phyloP scores from a whole-genome alignment of 2,329 filamentous ascomycete genomes.

The Ceratocystis ficicola region DNA sequence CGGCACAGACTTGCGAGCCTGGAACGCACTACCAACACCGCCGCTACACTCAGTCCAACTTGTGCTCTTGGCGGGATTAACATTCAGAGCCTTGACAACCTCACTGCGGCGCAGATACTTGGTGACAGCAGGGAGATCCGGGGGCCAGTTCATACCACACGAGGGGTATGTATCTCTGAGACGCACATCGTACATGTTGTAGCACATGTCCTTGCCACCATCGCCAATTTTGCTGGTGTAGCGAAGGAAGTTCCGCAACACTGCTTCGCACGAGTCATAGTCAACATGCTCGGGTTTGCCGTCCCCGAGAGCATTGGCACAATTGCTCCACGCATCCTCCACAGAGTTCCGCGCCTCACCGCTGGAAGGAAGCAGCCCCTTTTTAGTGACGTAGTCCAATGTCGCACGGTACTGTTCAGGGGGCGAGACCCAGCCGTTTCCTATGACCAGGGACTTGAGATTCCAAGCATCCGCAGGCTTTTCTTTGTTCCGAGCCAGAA shows the following conservation, averaged over 20 bases:
- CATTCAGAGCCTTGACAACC: conserved; percentile 67
- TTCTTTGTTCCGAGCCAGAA: conserved; percentile 74
- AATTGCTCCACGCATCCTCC: conserved; percentile 56
- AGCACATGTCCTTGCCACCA: conserved; percentile 46
- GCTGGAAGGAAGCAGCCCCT: conserved; percentile 41
- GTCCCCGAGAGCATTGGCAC: conserved; percentile 47
- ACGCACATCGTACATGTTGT: conserved; percentile 96
- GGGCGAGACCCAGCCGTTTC: conserved; percentile 95
- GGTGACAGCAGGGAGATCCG: conserved; percentile 63
- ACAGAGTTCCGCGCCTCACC: conserved; percentile 44
- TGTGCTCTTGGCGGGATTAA: conserved; percentile 66
- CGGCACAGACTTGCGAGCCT: conserved; percentile 56
- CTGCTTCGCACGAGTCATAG: conserved; percentile 57
- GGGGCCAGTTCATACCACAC: conserved; percentile 97
- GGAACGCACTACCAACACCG: conserved; percentile 61
- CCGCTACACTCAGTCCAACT: conserved; percentile 90
- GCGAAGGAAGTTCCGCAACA: conserved; percentile 61
- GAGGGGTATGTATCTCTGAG: conserved; percentile 66
- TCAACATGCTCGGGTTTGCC: conserved; percentile 46
- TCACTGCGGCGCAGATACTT: conserved; percentile 78
- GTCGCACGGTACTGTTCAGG: conserved; percentile 82
- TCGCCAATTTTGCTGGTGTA: conserved; percentile 41
- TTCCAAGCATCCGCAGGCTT: conserved; percentile 49
- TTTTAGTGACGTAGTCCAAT: conserved; percentile 60
- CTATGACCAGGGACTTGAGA: conserved; percentile 75